phyloP scores from a whole-genome alignment of 495 filamentous ascomycete species.

The Symbiotaphrina buchneri region DNA sequence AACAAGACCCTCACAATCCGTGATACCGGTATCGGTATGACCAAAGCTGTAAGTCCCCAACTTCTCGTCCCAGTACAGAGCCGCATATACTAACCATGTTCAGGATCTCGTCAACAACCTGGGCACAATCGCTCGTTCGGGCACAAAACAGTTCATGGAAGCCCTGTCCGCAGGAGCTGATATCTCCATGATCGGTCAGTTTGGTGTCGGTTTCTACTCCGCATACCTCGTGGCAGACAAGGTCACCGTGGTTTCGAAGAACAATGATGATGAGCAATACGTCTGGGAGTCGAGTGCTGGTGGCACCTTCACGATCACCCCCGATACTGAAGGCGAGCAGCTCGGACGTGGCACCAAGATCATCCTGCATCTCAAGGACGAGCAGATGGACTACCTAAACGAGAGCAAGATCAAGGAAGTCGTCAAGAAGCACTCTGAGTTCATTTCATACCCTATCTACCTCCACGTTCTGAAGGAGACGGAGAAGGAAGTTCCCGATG shows the following conservation, averaged over 20 bases:
- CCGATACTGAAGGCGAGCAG: conserved; percentile 76
- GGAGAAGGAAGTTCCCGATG: conserved; percentile 95
- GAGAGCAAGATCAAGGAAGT: conserved; percentile 99
- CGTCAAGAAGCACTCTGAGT: conserved; percentile 99
- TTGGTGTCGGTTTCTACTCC: conserved; percentile 99
- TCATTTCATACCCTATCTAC: conserved; percentile 99
- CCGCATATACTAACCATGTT: neutral
- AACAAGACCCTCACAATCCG: conserved; percentile 91
- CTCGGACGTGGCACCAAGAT: conserved; percentile 94
- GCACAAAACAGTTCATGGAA: conserved; percentile 99
- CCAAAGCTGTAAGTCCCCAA: conserved; percentile 70
- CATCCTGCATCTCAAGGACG: conserved; percentile 95
- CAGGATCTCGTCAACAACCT: conserved; percentile 99
- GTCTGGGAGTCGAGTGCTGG: conserved; percentile 96
- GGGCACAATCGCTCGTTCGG: conserved; percentile 94
- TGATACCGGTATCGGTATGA: conserved; percentile 99
- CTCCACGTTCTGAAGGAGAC: conserved; percentile 97
- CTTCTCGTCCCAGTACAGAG: neutral
- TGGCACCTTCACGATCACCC: conserved; percentile 85
- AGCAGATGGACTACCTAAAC: conserved; percentile 95
- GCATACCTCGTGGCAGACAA: conserved; percentile 96
- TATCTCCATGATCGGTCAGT: conserved; percentile 99
- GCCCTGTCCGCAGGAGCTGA: conserved; percentile 94
- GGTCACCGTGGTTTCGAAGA: conserved; percentile 87
- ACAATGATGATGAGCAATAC: conserved; percentile 99